phyloP scores from a whole-genome alignment of 148 eudicot genomes.

The Limonium bicolor region DNA sequence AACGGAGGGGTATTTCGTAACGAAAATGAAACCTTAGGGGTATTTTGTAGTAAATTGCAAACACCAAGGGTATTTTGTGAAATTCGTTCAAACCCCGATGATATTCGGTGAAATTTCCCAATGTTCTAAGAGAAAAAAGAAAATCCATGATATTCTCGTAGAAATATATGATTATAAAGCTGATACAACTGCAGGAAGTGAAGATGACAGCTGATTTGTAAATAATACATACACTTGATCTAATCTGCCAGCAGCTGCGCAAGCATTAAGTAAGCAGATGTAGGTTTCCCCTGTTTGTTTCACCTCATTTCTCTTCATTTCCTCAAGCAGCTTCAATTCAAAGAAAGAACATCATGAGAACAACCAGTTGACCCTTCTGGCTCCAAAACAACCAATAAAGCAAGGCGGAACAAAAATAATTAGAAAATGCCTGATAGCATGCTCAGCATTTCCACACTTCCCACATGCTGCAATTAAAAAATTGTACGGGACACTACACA shows the following conservation, averaged over 20 bases:
- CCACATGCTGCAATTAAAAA: constrained; percentile 78
- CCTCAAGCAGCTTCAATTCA: constrained; percentile 59
- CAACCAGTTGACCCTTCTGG: constrained; percentile 1
- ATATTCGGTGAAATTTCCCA: too few relatives aligned
- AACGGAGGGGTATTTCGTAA: too few relatives aligned
- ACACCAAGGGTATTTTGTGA: too few relatives aligned
- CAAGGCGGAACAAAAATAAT: not conserved
- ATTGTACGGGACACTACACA: constrained; percentile 71
- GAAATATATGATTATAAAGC: not conserved
- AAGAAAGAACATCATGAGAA: constrained; percentile 2
- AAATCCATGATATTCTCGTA: not conserved
- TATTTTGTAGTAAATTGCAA: too few relatives aligned
- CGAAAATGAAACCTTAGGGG: too few relatives aligned
- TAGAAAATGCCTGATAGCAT: constrained; percentile 46
- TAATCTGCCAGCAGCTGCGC: constrained; percentile 69
- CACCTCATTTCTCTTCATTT: constrained; percentile 88
- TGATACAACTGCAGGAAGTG: not conserved
- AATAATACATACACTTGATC: constrained; percentile 60
- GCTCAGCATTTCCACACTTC: constrained; percentile 58
- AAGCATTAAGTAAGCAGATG: constrained; percentile 85
- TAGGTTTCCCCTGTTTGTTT: constrained; percentile 89
- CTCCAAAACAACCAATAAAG: not conserved
- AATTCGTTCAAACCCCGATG: too few relatives aligned
- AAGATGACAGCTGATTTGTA: constrained; percentile 2
- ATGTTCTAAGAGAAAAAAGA: too few relatives aligned